Evolutionary conservation across 805 yeast genomes (phyloP), one percentile per base, ranked within the genome.

Genomic region (Hanseniaspora vineae): DNA sequence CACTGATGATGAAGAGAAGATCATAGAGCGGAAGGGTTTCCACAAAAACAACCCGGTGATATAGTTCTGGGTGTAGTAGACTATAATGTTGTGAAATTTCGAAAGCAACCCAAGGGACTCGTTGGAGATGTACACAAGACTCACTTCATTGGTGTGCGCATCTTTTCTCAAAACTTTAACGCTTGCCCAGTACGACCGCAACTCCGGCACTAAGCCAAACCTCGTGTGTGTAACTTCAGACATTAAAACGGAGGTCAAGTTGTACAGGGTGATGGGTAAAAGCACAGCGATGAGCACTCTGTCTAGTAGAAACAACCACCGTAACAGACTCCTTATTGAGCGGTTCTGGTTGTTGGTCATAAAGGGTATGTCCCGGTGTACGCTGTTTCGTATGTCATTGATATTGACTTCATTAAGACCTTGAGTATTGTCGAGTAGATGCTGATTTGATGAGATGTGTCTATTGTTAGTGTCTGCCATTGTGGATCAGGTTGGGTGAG

Each of bases 221-320:
- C 61, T 57, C 1, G 59, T 52, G 31, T 58, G 55, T 8, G 67
- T 61, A 42, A 64, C 57, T 12, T 56, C 52, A 43, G 56, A 55
- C 35, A 62, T 58, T 11, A 61, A 57, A 32, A 59, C 52, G 33
- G 56, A 56, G 18, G 64, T 42, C 2, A 62, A 47, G 46, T 59
- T 63, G 54, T 61, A 63, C 2, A 58, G 45, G 13, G 65, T 57
- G 47, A 63, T 56, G 31, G 67, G 67, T 51, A 63, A 55, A 15
- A 62, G 51, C 11, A 63, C 20, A 10, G 58, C 47, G 46, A 61
- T 52, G 11, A 63, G 48, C 14, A 58, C 49, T 43, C 60, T 58
- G 49, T 63, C 66, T 19, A 63, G 42, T 3, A 60, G 46, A 19
- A 63, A 46, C 18, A 63, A 45, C 32, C 58, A 55, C 33, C 62